Conservation (phyloP, 1,284 basidiomycete genomes). For the Rugosomyces carneus region DNA sequence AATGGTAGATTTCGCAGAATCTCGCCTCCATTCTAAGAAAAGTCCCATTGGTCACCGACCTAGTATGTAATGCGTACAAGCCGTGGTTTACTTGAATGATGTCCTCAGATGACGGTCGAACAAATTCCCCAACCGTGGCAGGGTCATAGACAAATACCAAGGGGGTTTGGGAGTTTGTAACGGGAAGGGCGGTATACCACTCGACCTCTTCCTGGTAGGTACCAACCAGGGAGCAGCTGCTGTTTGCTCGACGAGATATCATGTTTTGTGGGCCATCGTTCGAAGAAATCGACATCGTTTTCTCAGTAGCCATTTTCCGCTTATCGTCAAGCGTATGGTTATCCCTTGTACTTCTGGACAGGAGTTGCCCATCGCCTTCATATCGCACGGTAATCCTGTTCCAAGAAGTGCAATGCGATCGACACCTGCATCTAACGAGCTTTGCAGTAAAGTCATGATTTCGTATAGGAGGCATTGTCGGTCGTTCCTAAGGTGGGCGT, state of each 20-base stretch:
- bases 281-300: neutral
- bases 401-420: constrained; percentile 8
- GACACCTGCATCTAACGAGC: constrained; percentile 3
- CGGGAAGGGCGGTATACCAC: constrained; percentile 1
- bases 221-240: neutral
- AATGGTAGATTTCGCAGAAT: too few relatives aligned
- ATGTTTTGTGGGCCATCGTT: neutral
- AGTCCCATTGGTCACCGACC: neutral
- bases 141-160: constrained; percentile 11
- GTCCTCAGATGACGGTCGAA: neutral
- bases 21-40: too few relatives aligned
- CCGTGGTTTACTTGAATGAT: constrained; percentile 4
- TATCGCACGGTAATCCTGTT: constrained; percentile 1
- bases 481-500: too few relatives aligned
- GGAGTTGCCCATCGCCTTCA: constrained; percentile 2
- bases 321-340: constrained; percentile 10
- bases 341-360: constrained; percentile 3
- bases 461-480: too few relatives aligned
- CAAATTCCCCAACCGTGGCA: constrained; percentile 2
- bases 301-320: neutral
- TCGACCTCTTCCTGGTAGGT: constrained; percentile 1
- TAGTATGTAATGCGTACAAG: neutral
- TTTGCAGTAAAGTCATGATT: too few relatives aligned
- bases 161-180: neutral
- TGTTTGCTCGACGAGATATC: neutral